phyloP scores from a whole-genome alignment of 176 grass and related monocot genomes.

The Poa annua region DNA sequence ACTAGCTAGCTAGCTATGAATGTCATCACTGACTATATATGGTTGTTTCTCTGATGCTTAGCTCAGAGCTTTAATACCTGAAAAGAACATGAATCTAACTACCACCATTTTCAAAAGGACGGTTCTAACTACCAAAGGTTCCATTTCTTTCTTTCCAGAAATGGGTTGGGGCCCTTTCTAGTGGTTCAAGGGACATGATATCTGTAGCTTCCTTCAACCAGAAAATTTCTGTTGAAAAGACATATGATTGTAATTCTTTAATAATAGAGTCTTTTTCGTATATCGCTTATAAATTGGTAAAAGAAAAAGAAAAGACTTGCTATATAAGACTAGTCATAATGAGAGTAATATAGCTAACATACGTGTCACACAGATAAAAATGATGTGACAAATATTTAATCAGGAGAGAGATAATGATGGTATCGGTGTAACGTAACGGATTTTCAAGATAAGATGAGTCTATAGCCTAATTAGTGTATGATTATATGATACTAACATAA shows the following conservation, averaged over 20 bases:
- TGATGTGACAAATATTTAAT: too few species aligned
- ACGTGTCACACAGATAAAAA: too few species aligned
- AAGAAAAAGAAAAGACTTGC: too few species aligned
- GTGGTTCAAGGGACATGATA: background rate
- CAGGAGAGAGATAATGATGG: too few species aligned
- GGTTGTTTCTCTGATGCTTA: background rate
- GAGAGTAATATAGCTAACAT: too few species aligned
- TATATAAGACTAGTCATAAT: too few species aligned
- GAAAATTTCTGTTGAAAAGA: background rate
- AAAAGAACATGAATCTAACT: slow-evolving; percentile 13
- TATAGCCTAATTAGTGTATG: too few species aligned
- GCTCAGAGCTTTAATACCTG: slow-evolving; percentile 30
- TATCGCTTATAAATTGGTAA: too few species aligned
- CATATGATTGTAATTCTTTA: background rate
- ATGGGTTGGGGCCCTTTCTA: slow-evolving; percentile 8
- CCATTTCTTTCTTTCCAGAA: background rate
- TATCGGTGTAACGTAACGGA: too few species aligned
- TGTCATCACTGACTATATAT: background rate
- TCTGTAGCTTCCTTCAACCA: background rate
- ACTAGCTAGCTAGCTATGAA: background rate
- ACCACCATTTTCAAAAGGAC: background rate
- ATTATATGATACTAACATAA: too few species aligned
- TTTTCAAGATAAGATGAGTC: too few species aligned
- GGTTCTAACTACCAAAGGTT: slow-evolving; percentile 22
- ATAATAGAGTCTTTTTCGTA: too few species aligned